Percentiles rank a stretch among this genome's conserved stretches.
phyloP scores from a whole-genome alignment of 2,329 filamentous ascomycete genomes.

The Diplodia seriata region DNA sequence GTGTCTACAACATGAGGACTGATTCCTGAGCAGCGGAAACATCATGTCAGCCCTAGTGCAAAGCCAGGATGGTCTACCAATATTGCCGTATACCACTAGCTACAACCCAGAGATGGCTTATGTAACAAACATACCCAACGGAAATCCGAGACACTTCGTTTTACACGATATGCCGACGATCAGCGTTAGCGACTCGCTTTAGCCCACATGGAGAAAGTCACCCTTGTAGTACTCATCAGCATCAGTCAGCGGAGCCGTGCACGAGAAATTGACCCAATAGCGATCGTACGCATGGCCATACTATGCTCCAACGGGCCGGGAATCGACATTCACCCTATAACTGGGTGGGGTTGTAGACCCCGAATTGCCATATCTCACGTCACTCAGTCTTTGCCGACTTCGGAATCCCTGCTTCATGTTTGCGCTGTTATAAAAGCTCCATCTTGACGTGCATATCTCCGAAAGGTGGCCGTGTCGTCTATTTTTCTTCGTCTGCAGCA shows the following conservation, averaged over 20 bases:
- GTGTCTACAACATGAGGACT: too few relatives aligned
- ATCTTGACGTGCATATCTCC: not conserved
- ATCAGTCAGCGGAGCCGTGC: not conserved
- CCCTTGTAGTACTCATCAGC: not conserved
- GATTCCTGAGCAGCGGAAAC: too few relatives aligned
- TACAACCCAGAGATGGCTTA: too few relatives aligned
- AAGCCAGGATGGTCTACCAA: too few relatives aligned
- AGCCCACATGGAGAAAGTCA: not conserved
- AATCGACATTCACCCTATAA: not conserved
- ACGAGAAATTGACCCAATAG: not conserved
- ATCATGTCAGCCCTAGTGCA: too few relatives aligned
- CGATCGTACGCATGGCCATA: not conserved
- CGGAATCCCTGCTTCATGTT: not conserved
- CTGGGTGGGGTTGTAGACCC: not conserved
- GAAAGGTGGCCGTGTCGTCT: not conserved
- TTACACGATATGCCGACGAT: not conserved
- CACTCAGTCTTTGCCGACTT: not conserved
- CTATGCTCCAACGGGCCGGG: not conserved
- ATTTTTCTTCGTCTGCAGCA: too few relatives aligned
- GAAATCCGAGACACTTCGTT: too few relatives aligned
- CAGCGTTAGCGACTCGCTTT: too few relatives aligned
- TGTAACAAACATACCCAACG: too few relatives aligned
- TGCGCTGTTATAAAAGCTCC: not conserved
- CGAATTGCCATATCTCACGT: not conserved
- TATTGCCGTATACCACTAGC: too few relatives aligned